phyloP scores from a whole-genome alignment of 257 asterid genomes.

The Avicennia marina region DNA sequence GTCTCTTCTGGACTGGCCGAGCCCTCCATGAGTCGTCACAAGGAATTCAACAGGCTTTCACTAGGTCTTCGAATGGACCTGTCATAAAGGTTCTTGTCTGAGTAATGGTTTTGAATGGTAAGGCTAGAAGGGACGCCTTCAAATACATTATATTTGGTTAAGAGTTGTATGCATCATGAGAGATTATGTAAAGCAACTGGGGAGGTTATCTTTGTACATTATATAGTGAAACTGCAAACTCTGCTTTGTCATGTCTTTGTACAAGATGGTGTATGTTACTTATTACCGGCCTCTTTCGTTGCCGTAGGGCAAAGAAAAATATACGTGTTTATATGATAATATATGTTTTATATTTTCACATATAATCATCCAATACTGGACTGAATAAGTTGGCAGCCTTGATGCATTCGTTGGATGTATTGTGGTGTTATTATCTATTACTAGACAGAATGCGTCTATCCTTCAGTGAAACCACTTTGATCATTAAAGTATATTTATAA shows the following conservation, averaged over 20 bases:
- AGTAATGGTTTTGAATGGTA: conserved; percentile 19
- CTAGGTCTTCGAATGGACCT: conserved; percentile 21
- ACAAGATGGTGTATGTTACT: no score
- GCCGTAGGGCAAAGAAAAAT: no score
- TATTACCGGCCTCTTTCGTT: no score
- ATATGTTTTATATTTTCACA: no score
- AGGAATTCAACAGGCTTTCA: conserved; percentile 12
- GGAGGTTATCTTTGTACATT: conserved; percentile 14
- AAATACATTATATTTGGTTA: background rate
- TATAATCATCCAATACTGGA: no score
- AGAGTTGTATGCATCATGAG: background rate
- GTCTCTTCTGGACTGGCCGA: conserved; percentile 15
- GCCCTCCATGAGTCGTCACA: conserved; percentile 4
- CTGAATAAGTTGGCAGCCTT: no score
- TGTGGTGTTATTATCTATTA: no score
- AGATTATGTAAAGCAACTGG: background rate
- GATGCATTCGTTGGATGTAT: no score
- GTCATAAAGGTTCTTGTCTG: conserved; percentile 19
- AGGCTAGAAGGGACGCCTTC: background rate
- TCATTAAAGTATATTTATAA: no score
- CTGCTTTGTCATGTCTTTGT: background rate
- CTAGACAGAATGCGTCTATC: no score
- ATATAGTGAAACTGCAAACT: conserved; percentile 9
- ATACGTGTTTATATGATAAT: no score
- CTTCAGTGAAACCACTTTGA: no score